phyloP scores from a whole-genome alignment of 2,329 filamentous ascomycete genomes.

The Eutypella sp. region DNA sequence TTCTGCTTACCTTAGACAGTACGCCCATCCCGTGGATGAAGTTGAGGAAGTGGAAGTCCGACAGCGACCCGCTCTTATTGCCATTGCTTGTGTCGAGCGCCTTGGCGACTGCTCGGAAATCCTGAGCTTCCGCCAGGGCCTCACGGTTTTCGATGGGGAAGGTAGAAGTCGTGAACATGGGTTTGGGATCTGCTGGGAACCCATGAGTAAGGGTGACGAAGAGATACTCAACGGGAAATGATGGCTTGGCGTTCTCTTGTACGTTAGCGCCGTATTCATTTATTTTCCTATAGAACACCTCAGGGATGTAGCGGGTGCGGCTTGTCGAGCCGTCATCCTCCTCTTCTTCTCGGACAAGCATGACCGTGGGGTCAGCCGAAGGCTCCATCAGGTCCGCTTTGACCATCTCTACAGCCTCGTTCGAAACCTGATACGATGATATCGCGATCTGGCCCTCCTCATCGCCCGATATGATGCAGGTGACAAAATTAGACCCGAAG shows the following conservation, averaged over 20 bases:
- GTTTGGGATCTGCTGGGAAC: constrained; percentile 77
- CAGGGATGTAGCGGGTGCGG: constrained; percentile 84
- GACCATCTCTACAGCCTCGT: constrained; percentile 95
- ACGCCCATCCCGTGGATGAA: constrained; percentile 79
- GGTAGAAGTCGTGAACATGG: constrained; percentile 65
- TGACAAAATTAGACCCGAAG: constrained; percentile 96
- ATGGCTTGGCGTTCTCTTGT: constrained; percentile 93
- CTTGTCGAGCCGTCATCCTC: constrained; percentile 68
- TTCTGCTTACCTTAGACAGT: constrained; percentile 68
- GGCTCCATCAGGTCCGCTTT: constrained; percentile 91
- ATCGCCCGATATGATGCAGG: constrained; percentile 91
- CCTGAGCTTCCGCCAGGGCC: constrained; percentile 78
- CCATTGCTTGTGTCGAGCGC: constrained; percentile 59
- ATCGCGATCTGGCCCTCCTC: constrained; percentile 83
- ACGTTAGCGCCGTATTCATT: constrained; percentile 97
- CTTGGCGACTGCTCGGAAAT: constrained; percentile 63
- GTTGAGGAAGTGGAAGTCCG: constrained; percentile 91
- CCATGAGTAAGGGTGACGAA: constrained; percentile 94
- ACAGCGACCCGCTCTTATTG: constrained; percentile 61
- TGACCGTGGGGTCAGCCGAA: constrained; percentile 84
- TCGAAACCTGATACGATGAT: constrained; percentile 90
- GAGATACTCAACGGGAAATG: constrained; percentile 94
- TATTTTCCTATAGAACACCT: constrained; percentile 92
- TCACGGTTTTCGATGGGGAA: constrained; percentile 94
- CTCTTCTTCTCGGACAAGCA: constrained; percentile 91